These are phyloP conservation scores for Globomyces pollinis-pini DNA, from an alignment of 192 early-diverging fungal species.

Conservation along the genomic window DNA sequence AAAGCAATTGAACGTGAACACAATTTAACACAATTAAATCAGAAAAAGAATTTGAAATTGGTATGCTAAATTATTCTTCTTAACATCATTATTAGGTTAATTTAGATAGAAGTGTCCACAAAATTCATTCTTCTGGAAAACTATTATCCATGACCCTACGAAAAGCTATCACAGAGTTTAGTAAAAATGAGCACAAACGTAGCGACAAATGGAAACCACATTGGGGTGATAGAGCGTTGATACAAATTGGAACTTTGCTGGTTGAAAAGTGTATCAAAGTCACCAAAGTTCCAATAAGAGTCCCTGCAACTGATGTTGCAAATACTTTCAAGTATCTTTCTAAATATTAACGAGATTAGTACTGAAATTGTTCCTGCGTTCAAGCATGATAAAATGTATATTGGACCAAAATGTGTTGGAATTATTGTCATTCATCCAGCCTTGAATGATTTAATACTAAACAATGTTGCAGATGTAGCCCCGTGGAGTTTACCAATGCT, in stretches of 20 bases:
- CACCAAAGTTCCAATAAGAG: conserved; percentile 54
- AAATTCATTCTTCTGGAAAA: conserved; percentile 65
- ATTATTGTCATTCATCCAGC: conserved; percentile 61
- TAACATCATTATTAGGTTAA: conserved; percentile 7
- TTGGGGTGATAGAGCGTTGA: conserved; percentile 55
- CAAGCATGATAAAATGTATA: conserved; percentile 43
- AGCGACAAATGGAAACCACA: conserved; percentile 52
- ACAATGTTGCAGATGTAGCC: conserved; percentile 52
- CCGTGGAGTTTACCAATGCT: conserved; percentile 89
- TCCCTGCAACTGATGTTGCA: conserved; percentile 28
- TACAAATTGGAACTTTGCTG: conserved; percentile 54
- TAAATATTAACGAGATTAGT: conserved; percentile 28
- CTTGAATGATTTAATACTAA: conserved; percentile 61
- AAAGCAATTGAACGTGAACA: conserved; percentile 76
- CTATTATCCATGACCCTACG: conserved; percentile 77
- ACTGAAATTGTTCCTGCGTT: conserved; percentile 67
- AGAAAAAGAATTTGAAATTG: conserved; percentile 53
- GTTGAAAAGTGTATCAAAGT: conserved; percentile 30
- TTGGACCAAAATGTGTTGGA: conserved; percentile 60
- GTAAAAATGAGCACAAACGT: conserved; percentile 34
- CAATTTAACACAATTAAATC: conserved; percentile 62
- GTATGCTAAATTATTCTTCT: conserved; percentile 28
- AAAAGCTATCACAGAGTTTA: conserved; percentile 53
- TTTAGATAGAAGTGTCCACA: conserved; percentile 46
- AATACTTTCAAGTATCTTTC: conserved; percentile 52